A percentile compares a stretch with the other conserved stretches of the same genome.
Evolutionary conservation across 2,329 filamentous ascomycete genomes (phyloP).

Genomic region (Curvularia spicifera): DNA sequence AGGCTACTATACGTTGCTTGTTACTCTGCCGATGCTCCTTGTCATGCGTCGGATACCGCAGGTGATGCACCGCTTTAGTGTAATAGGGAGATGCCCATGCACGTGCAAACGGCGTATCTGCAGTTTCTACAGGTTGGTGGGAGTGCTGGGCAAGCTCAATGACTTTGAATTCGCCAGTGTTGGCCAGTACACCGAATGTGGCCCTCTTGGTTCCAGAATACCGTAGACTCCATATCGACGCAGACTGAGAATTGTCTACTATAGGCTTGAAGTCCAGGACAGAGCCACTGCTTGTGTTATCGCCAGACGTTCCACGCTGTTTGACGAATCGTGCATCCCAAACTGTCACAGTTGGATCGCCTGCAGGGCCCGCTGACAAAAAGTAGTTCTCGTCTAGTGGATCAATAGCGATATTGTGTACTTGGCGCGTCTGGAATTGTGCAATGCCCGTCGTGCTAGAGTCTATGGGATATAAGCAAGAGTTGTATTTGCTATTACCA

Average conservation of each 20-base stretch:
- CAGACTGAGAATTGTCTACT: conserved; percentile 56
- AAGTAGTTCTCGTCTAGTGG: conserved; percentile 84
- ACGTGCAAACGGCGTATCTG: conserved; percentile 30
- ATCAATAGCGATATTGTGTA: conserved; percentile 76
- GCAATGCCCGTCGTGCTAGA: conserved; percentile 54
- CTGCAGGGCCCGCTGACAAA: conserved; percentile 74
- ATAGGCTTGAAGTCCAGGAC: conserved; percentile 65
- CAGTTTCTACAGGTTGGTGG: conserved; percentile 36
- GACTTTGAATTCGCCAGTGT: conserved; percentile 64
- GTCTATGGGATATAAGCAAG: conserved; percentile 38
- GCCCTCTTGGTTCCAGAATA: conserved; percentile 66
- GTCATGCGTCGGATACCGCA: conserved; percentile 56
- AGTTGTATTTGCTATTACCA: conserved; percentile 19
- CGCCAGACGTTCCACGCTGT: conserved; percentile 40
- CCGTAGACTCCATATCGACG: conserved; percentile 67
- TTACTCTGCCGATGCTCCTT: conserved; percentile 53
- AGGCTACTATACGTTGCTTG: conserved; percentile 61
- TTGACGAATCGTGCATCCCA: conserved; percentile 72
- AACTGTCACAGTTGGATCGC: conserved; percentile 75
- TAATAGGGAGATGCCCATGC: conserved; percentile 54
- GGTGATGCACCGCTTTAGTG: conserved; percentile 51
- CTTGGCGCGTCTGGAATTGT: conserved; percentile 62
- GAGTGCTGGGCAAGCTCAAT: conserved; percentile 62
- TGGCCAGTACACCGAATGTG: conserved; percentile 65
- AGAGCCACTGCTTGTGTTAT: conserved; percentile 62